phyloP scores from a whole-genome alignment of 1,284 basidiomycete species.

The Kwoniella shivajii region DNA sequence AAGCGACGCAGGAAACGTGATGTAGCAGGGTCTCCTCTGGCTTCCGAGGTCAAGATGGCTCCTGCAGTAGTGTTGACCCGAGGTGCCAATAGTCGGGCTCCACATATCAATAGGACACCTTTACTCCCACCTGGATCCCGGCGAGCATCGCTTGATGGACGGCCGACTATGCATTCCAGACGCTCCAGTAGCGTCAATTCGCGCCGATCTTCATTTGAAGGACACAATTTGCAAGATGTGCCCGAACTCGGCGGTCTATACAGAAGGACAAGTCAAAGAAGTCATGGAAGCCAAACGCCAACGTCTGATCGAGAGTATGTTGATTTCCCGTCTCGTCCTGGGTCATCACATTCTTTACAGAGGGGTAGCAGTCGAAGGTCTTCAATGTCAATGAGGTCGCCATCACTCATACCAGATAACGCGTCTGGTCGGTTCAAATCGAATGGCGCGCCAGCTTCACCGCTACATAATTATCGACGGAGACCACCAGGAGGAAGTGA shows the following conservation, averaged over 20 bases:
- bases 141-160: slow-evolving; percentile 37
- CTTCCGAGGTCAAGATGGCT: slow-evolving; percentile 20
- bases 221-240: slow-evolving; percentile 39
- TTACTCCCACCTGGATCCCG: slow-evolving; percentile 24
- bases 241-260: slow-evolving; percentile 31
- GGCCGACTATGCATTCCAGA: slow-evolving; percentile 45
- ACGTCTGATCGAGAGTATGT: slow-evolving; percentile 47
- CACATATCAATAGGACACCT: slow-evolving; percentile 32
- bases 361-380: slow-evolving; percentile 29
- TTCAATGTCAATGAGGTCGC: slow-evolving; percentile 34
- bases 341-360: slow-evolving; percentile 35
- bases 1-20: slow-evolving; percentile 50
- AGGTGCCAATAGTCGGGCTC: slow-evolving; percentile 32
- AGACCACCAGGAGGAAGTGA: slow-evolving; percentile 42
- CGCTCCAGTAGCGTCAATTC: slow-evolving; percentile 54
- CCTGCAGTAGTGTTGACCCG: slow-evolving; percentile 39
- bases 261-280: slow-evolving; percentile 44
- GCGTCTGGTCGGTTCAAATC: slow-evolving; percentile 22
- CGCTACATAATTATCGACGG: slow-evolving; percentile 49
- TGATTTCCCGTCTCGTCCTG: slow-evolving; percentile 20
- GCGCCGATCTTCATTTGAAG: slow-evolving; percentile 50
- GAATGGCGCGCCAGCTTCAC: slow-evolving; percentile 29
- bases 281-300: slow-evolving; percentile 51
- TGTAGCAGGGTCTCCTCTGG: slow-evolving; percentile 17
- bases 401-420: slow-evolving; percentile 33